Base-by-base conservation (phyloP, 441 rosid species). In the Macaranga tanarius region DNA sequence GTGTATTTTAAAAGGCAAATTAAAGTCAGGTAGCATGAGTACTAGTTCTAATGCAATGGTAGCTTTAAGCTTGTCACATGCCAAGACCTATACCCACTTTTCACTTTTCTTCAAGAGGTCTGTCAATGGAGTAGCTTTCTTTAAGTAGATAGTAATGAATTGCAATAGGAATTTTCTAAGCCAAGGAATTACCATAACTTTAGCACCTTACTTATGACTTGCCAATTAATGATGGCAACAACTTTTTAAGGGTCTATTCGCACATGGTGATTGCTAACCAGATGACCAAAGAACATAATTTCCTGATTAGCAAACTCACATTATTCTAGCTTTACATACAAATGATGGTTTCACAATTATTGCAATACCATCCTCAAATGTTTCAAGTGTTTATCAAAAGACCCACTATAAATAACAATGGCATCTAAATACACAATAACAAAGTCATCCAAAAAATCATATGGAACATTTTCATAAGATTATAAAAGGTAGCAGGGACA, bases 81-180 rank as follows among this genome's bases (percentile, higher is more conserved):
- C 20, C 1, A 16, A 1, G 1, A 0, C 15, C 16, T 9, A 38
- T 13, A 40, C 63, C 54, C 40, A 69, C 1, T 0, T 0, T 0
- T 0, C 0, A 12, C 8, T 19, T 5, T 70, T 23, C 19, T 40
- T 58, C 5, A 70, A 10, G 10, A 58, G 5, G 13, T 58, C 31
- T 0, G 22, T 10, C 2, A 70, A 25, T 0, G 56, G 42, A 25
- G 0, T n/a, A n/a, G 11, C 56, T 0, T 5, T 25, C 7, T 20
- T 19, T 0, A 0, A 57, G 2, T 57, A 69, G 0, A 51, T 2
- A 10, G 22, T 19, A 25, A 59, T 59, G 0, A 59, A 59, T 34
- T 0, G 8, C 4, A 23, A 10, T 55, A 55, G 1, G 5, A 56
- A 16, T 69, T 68, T 1, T 3, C 31, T 23, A 69, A 16, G 10